Evolutionary conservation across 768 basidiomycete species (phyloP), one percentile per base, ranked within the genome.

Genomic region (Royoungia palumana): DNA sequence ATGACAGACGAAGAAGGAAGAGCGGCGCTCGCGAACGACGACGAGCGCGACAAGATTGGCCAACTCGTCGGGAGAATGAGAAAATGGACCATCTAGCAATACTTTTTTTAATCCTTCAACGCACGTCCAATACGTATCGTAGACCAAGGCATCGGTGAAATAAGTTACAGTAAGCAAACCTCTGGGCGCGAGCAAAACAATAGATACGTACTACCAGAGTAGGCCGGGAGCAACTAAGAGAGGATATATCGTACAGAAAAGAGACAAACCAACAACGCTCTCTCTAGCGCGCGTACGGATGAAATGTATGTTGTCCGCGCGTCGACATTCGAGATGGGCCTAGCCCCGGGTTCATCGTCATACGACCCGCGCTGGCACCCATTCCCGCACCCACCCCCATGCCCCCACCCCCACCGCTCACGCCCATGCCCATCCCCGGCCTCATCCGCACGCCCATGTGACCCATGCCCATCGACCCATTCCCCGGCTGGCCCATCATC

Each of bases 251-350:
- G 36, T 62, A 66, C 65, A 66, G n/a, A 47, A 63, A 48, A 53
- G 37, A 50, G 36, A 24, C 5, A n/a, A 20, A 20, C 19, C 16
- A n/a, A 32, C 28, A 5, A 2, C 10, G 28, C 25, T 7, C n/a
- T 27, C 17, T 28, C 28, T 69, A 82, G 58, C 82, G 74, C 46
- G 81, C 73, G 61, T 84, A 84, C n/a, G 82, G 82, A 65, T 84
- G 82, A 66, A 81, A 84, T 49, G 71, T 73, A 54, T 81, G 78
- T 53, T 81, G 80, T 49, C 81, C 82, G 19, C 80, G 73, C 22
- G 56, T 74, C 46, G 69, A 73, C 63, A 73, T 71, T 7, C 77
- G 71, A 45, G 74, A 70, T 13, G 76, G 79, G n/a, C 73, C 81
- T 49, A 70, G 63, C 21, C 72, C 79, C 41, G 65, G 40, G 58